Evolutionary conservation across 495 filamentous ascomycete genomes (phyloP), one percentile per base, ranked within the genome.

Genomic region (Penicillium egyptiacum): DNA sequence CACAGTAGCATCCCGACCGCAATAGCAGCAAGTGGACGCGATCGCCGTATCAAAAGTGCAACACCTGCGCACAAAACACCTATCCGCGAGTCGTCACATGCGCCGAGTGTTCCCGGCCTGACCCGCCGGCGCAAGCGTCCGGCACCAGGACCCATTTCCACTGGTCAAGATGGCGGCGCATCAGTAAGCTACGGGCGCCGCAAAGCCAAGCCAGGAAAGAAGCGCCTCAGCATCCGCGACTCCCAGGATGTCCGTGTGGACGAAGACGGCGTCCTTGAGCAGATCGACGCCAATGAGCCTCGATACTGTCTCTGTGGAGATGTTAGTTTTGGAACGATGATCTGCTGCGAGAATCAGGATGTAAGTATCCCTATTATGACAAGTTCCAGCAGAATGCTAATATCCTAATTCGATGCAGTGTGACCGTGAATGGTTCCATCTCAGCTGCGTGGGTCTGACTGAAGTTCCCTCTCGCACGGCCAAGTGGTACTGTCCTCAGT

Each of bases 401-500:
- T 22, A 40, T 59, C 37, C 67, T 69, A 67, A 68, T 55, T 68
- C 69, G 1, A 26, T 2, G 25, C 71, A 88, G 77, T 92, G 89
- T 71, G 72, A 75, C 55, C 77, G 74, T 54, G 91, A 95, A 75
- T 97, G 93, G 93, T 98, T 98, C 74, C 93, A 98, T 70, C 84
- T 98, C 23, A 83, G 86, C 56, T 98, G 93, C 60, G 87, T 98
- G 37, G 89, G 86, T 25, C 75, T 98, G 35, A 78, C 80, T 1
- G 87, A 89, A 49, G 83, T 88, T 52, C 92, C 89, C 23, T 81
- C 83, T 10, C 80, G 89, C 20, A 88, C 87, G 49, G 88, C 85
- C 11, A 95, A 95, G 76, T 98, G 93, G 93, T 98, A 91, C 67
- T 97, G 93, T 70, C 93, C 93, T 6, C 88, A 92, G 11, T 96